phyloP scores from a whole-genome alignment of 2,329 filamentous ascomycete species.

The Talaromyces rugulosus region DNA sequence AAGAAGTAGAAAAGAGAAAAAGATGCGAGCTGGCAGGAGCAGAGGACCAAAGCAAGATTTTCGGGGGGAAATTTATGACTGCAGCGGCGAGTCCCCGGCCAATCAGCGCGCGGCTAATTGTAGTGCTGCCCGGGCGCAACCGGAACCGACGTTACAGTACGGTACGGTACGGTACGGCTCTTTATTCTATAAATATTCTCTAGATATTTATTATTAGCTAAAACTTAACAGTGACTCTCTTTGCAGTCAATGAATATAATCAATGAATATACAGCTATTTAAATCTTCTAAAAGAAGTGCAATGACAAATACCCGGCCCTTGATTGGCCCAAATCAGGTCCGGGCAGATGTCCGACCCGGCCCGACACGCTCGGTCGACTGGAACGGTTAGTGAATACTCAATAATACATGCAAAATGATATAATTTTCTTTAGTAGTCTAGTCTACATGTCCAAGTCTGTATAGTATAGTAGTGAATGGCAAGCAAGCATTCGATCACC shows the following conservation, averaged over 20 bases:
- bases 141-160: slow-evolving; percentile 18
- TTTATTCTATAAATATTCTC: no score
- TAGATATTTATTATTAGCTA: no score
- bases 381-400: neutral
- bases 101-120: slow-evolving; percentile 34
- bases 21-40: slow-evolving; percentile 16
- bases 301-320: neutral
- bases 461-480: neutral
- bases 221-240: neutral
- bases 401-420: no score
- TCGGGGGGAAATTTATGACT: slow-evolving; percentile 25
- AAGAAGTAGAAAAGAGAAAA: slow-evolving; percentile 11
- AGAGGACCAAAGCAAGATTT: slow-evolving; percentile 23
- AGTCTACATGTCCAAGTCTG: neutral
- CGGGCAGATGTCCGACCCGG: neutral
- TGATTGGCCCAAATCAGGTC: neutral
- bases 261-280: no score
- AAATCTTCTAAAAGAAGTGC: neutral
- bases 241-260: neutral
- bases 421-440: no score
- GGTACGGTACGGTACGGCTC: neutral
- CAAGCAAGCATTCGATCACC: slow-evolving; percentile 44
- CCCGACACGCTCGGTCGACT: neutral
- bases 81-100: slow-evolving; percentile 24
- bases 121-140: slow-evolving; percentile 27